These are phyloP conservation scores for Tetrapyrgos nigripes DNA, from an alignment of 1,284 basidiomycete genomes.

Conservation along the genomic window DNA sequence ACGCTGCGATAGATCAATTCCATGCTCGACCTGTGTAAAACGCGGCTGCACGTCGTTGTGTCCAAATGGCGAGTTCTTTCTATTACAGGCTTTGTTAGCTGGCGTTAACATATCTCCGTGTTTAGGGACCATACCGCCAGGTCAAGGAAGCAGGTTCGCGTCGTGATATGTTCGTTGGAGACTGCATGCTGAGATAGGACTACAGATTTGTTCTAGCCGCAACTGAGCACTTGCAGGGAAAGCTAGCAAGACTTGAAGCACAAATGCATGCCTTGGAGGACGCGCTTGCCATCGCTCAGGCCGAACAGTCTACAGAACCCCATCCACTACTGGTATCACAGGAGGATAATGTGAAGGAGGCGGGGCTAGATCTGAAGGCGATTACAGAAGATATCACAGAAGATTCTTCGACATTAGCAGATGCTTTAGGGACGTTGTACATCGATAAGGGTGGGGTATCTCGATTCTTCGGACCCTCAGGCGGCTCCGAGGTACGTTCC, in stretches of 20 bases:
- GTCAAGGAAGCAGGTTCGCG: conserved; percentile 46
- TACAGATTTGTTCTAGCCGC: conserved; percentile 54
- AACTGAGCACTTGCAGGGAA: conserved; percentile 52
- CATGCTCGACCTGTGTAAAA: conserved; percentile 52
- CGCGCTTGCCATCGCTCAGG: conserved; percentile 52
- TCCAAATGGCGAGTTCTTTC: conserved; percentile 45
- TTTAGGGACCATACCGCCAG: conserved; percentile 55
- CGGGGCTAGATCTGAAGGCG: conserved; percentile 31
- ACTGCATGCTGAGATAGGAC: not conserved
- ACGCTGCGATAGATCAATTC: conserved; percentile 39
- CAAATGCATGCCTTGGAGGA: conserved; percentile 56
- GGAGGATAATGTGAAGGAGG: conserved; percentile 30
- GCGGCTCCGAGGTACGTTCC: conserved; percentile 44
- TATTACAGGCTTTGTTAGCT: not conserved
- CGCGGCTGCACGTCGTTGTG: conserved; percentile 55
- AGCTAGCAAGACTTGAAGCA: conserved; percentile 49
- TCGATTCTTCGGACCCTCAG: conserved; percentile 51
- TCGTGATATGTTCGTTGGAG: conserved; percentile 31
- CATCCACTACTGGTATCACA: conserved; percentile 43
- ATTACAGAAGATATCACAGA: conserved; percentile 27
- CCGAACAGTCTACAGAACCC: conserved; percentile 36
- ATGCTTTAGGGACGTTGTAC: conserved; percentile 43
- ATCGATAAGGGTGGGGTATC: conserved; percentile 42
- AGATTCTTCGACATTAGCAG: conserved; percentile 23
- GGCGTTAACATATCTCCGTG: not conserved